Percentiles rank a stretch among this genome's conserved stretches.
These are phyloP conservation scores for Wallacemonas rigidus DNA, from an alignment of 208 protist genomes.

Conservation along the genomic window DNA sequence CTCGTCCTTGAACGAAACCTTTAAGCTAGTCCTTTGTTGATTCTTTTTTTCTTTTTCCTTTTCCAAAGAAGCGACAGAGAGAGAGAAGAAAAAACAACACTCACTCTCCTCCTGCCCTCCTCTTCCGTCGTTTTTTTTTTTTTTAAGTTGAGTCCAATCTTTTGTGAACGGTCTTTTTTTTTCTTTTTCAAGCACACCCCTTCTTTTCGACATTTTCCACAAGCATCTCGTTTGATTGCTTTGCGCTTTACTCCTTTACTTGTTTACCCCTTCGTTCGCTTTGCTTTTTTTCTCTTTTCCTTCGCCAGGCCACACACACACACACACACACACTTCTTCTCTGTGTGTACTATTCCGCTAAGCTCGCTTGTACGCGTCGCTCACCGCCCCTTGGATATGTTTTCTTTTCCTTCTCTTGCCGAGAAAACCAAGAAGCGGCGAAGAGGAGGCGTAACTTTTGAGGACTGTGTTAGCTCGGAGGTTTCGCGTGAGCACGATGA, in stretches of 20 bases:
- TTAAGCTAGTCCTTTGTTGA: too few species aligned
- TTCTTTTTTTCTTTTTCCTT: too few species aligned
- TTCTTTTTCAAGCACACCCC: neutral
- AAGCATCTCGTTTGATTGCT: slow-evolving; percentile 14
- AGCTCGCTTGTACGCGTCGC: too few species aligned
- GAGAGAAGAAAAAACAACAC: neutral
- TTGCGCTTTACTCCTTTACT: slow-evolving; percentile 19
- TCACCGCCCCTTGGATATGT: neutral
- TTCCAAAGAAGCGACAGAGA: too few species aligned
- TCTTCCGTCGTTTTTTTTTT: neutral
- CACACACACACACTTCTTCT: neutral
- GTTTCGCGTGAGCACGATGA: neutral
- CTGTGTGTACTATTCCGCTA: neutral
- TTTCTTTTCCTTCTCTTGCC: neutral
- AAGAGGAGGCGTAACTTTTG: slow-evolving; percentile 17
- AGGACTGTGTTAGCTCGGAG: slow-evolving; percentile 23
- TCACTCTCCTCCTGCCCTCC: neutral
- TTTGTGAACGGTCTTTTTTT: slow-evolving; percentile 9
- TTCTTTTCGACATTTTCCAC: slow-evolving; percentile 9
- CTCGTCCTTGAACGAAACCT: neutral
- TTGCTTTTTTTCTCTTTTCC: neutral
- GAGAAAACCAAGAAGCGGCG: neutral
- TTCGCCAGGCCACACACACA: neutral
- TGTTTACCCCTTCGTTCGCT: neutral
- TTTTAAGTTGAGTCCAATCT: neutral